A percentile compares a stretch with the other conserved stretches of the same genome.
These are phyloP conservation scores for Quercus mongolica DNA, from an alignment of 306 rosid genomes.

Conservation along the genomic window DNA sequence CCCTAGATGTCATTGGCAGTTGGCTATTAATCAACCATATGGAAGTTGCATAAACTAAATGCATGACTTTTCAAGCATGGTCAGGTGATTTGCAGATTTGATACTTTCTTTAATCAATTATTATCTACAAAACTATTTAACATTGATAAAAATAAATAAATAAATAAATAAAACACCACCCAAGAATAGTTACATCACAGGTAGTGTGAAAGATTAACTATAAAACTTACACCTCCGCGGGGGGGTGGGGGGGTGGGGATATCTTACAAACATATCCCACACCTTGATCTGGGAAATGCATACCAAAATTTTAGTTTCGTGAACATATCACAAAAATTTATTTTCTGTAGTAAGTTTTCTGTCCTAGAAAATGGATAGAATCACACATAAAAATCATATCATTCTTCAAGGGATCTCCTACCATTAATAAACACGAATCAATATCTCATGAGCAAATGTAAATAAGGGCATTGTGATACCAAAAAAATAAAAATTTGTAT, in stretches of 20 bases:
- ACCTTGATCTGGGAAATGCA: not conserved
- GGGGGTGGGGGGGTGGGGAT: not conserved
- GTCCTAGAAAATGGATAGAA: not conserved
- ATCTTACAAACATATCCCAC: not conserved
- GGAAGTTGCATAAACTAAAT: not conserved
- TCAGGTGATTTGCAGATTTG: not conserved
- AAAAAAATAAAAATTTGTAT: conserved; percentile 17
- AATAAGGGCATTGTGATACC: conserved; percentile 16
- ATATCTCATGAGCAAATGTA: not conserved
- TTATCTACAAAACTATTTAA: not conserved
- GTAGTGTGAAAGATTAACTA: not conserved
- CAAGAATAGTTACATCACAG: not conserved
- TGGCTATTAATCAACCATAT: not conserved
- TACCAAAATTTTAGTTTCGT: not conserved
- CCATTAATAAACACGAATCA: not conserved
- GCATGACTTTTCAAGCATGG: not conserved
- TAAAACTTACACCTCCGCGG: not conserved
- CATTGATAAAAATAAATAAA: not conserved
- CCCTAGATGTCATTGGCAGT: too few species aligned
- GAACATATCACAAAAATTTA: too few species aligned
- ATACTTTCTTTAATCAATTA: not conserved
- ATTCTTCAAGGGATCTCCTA: not conserved
- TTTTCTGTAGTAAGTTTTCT: not conserved
- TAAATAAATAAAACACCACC: not conserved
- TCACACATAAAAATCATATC: not conserved